Evolutionary conservation across 2,329 filamentous ascomycete species (phyloP), one percentile per base, ranked within the genome.

Genomic region (Fusarium sp.): DNA sequence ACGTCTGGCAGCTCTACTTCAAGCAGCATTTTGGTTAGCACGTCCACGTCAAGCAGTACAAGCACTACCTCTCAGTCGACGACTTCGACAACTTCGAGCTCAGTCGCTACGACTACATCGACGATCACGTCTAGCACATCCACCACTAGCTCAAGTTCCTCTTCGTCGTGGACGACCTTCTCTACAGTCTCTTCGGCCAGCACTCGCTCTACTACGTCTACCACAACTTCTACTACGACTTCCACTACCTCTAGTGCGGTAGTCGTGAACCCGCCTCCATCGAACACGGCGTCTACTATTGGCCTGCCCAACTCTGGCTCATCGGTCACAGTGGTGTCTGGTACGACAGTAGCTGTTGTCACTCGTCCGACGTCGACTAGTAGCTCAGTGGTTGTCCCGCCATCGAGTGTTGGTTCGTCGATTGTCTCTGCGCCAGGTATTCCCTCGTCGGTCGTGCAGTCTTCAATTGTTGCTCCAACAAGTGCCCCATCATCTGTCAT

Each of bases 381-480:
- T 0, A 40, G 40, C 70, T 78, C 42, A 69, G 80, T 51, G 2
- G 21, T 21, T 68, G 70, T 64, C 73, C 20, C 10, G 14, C n/a
- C 23, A 13, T 14, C 18, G 1, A 21, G 20, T 18, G 13, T 16
- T 11, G 20, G 2, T 14, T 45, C 20, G 42, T 25, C 20, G 4
- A 45, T 16, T 11, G 42, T 23, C 0, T 45, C 42, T 45, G 42
- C 13, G 8, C 42, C 42, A 14, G 42, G 42, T 5, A 1, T 9
- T 5, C 60, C 63, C 78, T 37, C 34, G 3, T 37, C 34, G 7
- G 7, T 37, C 18, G 5, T n/a, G 3, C 34, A 6, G 4, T 11
- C 18, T 0, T 20, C n/a, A 0, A 0, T 20, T 18, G 30, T 18
- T 2, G 12, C 32, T 4, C 32, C 48, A 3, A 7, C 34, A n/a